Conservation (phyloP, 495 filamentous ascomycete species). For the Penicillium soppii region DNA sequence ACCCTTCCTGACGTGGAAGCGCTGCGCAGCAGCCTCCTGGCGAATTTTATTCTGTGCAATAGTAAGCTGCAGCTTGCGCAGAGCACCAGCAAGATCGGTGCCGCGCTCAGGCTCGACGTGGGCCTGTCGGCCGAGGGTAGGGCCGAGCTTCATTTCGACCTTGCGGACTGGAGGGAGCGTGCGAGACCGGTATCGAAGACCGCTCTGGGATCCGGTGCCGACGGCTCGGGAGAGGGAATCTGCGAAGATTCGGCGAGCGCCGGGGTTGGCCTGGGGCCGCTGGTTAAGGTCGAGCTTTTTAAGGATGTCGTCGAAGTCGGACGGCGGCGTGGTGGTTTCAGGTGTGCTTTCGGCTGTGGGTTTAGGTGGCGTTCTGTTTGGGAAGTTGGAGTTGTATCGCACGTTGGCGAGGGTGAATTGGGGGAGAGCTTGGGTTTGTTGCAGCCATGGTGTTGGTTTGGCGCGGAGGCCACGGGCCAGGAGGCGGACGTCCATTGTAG, state of each 20-base stretch:
- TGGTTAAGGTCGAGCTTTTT: slow-evolving; percentile 17
- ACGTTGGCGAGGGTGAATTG: slow-evolving; percentile 17
- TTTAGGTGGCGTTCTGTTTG: not conserved
- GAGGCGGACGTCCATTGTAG: slow-evolving; percentile 37
- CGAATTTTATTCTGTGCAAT: slow-evolving; percentile 30
- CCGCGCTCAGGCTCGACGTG: slow-evolving; percentile 38
- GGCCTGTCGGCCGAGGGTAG: slow-evolving; percentile 41
- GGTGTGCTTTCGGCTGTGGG: slow-evolving; percentile 6
- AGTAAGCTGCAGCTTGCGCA: slow-evolving; percentile 25
- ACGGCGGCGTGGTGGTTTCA: slow-evolving; percentile 1
- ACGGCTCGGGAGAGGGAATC: slow-evolving; percentile 26
- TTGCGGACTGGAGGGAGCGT: slow-evolving; percentile 15
- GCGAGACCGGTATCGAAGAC: not conserved
- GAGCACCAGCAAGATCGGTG: slow-evolving; percentile 28
- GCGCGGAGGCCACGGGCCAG: slow-evolving; percentile 36
- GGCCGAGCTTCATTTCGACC: slow-evolving; percentile 40
- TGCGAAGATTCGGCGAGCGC: slow-evolving; percentile 7
- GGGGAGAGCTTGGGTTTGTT: slow-evolving; percentile 16
- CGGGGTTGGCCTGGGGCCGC: slow-evolving; percentile 4
- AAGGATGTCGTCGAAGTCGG: slow-evolving; percentile 41
- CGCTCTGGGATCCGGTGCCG: slow-evolving; percentile 4
- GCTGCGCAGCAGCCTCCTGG: slow-evolving; percentile 25
- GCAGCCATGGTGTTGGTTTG: slow-evolving; percentile 31
- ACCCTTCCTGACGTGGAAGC: slow-evolving; percentile 39
- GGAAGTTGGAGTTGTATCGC: slow-evolving; percentile 25